Conservation (phyloP, 73 alveolate genomes). For the Paramecium pentaurelia region DNA sequence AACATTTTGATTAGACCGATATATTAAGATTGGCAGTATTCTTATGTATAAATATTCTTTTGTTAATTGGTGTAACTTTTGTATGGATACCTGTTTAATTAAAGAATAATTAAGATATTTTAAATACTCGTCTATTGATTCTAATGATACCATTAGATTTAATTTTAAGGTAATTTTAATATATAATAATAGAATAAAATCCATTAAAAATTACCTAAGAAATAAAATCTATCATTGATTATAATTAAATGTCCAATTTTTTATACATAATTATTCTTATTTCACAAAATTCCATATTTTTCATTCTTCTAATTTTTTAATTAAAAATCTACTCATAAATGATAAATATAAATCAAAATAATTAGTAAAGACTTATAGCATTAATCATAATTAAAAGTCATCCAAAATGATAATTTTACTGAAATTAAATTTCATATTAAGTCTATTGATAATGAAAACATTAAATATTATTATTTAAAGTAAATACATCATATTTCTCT, state of each 20-base stretch:
- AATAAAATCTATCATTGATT: neutral
- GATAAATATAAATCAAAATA: too few relatives aligned
- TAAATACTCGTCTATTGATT: conserved; percentile 17
- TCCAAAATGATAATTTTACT: too few relatives aligned
- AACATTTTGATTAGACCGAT: neutral
- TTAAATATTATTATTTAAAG: too few relatives aligned
- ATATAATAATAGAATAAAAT: neutral
- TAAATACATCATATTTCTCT: too few relatives aligned
- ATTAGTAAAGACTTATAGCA: too few relatives aligned
- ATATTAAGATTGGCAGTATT: conserved; percentile 25
- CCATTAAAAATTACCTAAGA: conserved; percentile 39
- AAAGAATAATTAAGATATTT: conserved; percentile 14
- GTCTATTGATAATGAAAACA: too few relatives aligned
- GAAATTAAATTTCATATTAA: too few relatives aligned
- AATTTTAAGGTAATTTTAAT: neutral
- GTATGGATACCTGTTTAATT: conserved; percentile 51
- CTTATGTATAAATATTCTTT: neutral
- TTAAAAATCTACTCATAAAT: too few relatives aligned
- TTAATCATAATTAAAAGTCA: too few relatives aligned
- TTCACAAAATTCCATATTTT: too few relatives aligned
- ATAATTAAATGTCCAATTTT: neutral
- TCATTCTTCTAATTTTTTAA: too few relatives aligned
- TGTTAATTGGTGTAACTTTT: neutral
- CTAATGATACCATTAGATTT: conserved; percentile 47
- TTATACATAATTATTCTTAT: too few relatives aligned